Conservation (phyloP, 257 asterid genomes). For the Nicotiana noctiflora region DNA sequence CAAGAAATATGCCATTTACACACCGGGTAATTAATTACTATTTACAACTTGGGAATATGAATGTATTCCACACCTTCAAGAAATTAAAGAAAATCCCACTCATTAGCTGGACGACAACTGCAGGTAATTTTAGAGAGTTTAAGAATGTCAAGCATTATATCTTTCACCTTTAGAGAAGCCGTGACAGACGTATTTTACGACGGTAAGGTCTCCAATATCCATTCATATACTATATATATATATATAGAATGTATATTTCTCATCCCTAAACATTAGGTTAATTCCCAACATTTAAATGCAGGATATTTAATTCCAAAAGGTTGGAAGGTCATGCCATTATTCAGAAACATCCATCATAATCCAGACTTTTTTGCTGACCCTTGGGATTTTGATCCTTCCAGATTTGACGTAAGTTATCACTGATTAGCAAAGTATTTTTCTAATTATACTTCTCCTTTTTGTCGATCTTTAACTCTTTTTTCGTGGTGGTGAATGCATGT, state of each 20-base stretch:
- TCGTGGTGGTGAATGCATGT: conserved; percentile 24
- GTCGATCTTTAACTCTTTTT: not conserved
- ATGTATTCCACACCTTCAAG: not conserved
- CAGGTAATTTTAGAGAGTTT: conserved; percentile 83
- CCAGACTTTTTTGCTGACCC: conserved; percentile 70
- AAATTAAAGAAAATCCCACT: not conserved
- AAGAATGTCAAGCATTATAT: conserved; percentile 81
- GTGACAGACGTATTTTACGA: conserved; percentile 75
- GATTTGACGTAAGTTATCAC: conserved; percentile 61
- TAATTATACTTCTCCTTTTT: conserved; percentile 11
- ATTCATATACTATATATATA: not conserved
- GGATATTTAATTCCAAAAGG: conserved; percentile 91
- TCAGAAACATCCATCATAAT: conserved; percentile 87
- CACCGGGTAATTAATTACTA: conserved; percentile 45
- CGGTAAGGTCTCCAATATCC: conserved; percentile 29
- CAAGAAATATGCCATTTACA: conserved; percentile 76
- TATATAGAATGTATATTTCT: too few species aligned
- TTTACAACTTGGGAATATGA: too few species aligned
- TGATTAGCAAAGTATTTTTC: not conserved
- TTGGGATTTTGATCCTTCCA: conserved; percentile 58
- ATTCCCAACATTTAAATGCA: conserved; percentile 10
- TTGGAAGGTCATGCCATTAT: conserved; percentile 94
- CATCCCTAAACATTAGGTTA: too few species aligned
- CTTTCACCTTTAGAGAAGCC: conserved; percentile 92
- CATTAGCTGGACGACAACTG: not conserved